phyloP scores from a whole-genome alignment of 768 basidiomycete species.

The Hemileccinum rubropunctum region DNA sequence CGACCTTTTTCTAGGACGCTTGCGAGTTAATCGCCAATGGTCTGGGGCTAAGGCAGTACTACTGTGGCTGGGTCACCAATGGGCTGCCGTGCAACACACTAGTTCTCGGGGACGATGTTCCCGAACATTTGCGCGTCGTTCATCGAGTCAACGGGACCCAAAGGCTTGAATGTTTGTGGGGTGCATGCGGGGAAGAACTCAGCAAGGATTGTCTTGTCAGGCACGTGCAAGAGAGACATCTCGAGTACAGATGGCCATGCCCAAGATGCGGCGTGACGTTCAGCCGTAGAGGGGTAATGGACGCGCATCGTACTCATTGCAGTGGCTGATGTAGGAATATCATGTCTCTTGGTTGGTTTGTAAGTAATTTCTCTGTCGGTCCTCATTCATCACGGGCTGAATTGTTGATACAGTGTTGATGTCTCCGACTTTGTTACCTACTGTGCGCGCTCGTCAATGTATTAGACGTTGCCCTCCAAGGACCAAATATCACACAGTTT shows the following conservation, averaged over 20 bases:
- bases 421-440: background rate
- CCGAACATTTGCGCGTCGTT: slow-evolving; percentile 11
- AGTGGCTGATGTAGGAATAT: background rate
- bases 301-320: slow-evolving; percentile 13
- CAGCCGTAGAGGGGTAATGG: slow-evolving; percentile 22
- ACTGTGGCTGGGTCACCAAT: slow-evolving; percentile 10
- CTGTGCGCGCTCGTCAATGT: background rate
- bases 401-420: background rate
- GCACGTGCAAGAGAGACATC: slow-evolving; percentile 25
- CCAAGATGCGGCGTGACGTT: slow-evolving; percentile 12
- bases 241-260: slow-evolving; percentile 23
- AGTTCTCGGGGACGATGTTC: slow-evolving; percentile 16
- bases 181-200: slow-evolving; percentile 12
- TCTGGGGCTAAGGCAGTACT: background rate
- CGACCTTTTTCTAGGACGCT: slow-evolving; percentile 2
- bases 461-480: background rate
- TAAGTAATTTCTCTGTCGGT: background rate
- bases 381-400: background rate
- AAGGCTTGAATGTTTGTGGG: slow-evolving; percentile 17
- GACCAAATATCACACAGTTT: too few species aligned
- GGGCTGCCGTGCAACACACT: slow-evolving; percentile 8
- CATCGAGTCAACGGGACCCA: slow-evolving; percentile 4
- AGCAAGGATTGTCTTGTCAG: slow-evolving; percentile 14
- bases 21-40: slow-evolving; percentile 11
- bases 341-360: background rate